These are phyloP conservation scores for Eudorina sp. DNA, from an alignment of 139 green algal species.

Conservation along the genomic window DNA sequence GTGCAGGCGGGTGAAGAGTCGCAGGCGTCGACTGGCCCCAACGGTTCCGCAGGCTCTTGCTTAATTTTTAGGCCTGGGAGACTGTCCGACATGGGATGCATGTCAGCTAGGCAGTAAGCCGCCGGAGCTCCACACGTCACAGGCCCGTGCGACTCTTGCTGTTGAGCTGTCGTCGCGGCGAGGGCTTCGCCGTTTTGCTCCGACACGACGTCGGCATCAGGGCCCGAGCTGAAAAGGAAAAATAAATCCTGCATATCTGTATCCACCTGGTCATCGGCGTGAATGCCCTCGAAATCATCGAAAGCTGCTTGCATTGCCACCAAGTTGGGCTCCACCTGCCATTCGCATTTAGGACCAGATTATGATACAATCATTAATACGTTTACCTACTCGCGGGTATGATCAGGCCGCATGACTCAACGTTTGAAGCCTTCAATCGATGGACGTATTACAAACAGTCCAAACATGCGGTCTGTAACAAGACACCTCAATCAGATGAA, in stretches of 20 bases:
- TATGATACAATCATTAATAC: too few species aligned
- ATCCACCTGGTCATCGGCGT: not conserved
- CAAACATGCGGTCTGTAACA: too few species aligned
- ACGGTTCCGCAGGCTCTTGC: not conserved
- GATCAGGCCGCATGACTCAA: too few species aligned
- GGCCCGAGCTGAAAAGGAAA: not conserved
- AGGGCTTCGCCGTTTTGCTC: not conserved
- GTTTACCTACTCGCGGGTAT: too few species aligned
- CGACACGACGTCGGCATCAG: not conserved
- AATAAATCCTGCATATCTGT: not conserved
- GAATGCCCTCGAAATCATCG: not conserved
- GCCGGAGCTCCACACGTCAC: not conserved
- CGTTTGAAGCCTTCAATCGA: too few species aligned
- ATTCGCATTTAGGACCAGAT: not conserved
- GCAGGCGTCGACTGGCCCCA: not conserved
- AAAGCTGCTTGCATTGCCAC: constrained; percentile 7
- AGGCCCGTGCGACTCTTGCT: not conserved
- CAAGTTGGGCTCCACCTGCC: not conserved
- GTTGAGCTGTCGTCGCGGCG: not conserved
- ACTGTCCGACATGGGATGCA: not conserved
- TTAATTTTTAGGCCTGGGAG: not conserved
- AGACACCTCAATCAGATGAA: too few species aligned
- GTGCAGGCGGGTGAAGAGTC: not conserved
- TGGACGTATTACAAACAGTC: too few species aligned
- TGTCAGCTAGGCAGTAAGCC: not conserved